These are phyloP conservation scores for Leccinum subspadiceum DNA, from an alignment of 1,284 basidiomycete genomes.

Conservation along the genomic window DNA sequence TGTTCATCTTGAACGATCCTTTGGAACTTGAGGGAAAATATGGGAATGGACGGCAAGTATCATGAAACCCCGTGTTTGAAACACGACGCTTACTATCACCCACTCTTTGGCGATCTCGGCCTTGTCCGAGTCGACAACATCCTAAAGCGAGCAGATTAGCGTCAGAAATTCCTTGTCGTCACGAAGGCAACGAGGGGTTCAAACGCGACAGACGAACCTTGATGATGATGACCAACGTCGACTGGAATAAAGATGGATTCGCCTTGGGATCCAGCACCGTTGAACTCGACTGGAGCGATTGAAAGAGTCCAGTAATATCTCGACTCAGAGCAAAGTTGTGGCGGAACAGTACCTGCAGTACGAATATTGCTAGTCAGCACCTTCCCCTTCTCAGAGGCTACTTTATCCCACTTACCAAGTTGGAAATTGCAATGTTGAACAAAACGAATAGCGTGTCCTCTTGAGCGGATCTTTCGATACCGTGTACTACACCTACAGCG, in stretches of 20 bases:
- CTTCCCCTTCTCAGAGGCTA: background rate
- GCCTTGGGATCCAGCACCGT: constrained; percentile 55
- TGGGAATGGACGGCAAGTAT: constrained; percentile 16
- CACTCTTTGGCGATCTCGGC: constrained; percentile 57
- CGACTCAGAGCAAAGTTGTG: constrained; percentile 63
- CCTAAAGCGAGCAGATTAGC: constrained; percentile 33
- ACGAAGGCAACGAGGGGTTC: rapidly evolving
- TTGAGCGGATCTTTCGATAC: constrained; percentile 60
- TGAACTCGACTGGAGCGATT: constrained; percentile 63
- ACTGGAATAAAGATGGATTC: constrained; percentile 59
- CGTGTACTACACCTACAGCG: constrained; percentile 50
- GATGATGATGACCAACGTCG: constrained; percentile 59
- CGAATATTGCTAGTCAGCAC: background rate
- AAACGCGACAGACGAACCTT: constrained; percentile 39
- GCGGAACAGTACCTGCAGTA: constrained; percentile 53
- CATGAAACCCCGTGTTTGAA: background rate
- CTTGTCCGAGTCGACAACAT: constrained; percentile 58
- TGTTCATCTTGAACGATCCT: constrained; percentile 59
- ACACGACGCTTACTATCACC: constrained; percentile 10
- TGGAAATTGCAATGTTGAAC: constrained; percentile 65
- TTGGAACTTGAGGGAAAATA: constrained; percentile 54
- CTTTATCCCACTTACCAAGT: constrained; percentile 33
- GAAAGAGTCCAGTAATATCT: constrained; percentile 58
- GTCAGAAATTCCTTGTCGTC: background rate
- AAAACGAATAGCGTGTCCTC: constrained; percentile 62